Percentiles rank a stretch among this genome's conserved stretches.
These are phyloP conservation scores for Phytophthora pseudosyringae DNA, from an alignment of 352 stramenopile genomes.

Conservation along the genomic window DNA sequence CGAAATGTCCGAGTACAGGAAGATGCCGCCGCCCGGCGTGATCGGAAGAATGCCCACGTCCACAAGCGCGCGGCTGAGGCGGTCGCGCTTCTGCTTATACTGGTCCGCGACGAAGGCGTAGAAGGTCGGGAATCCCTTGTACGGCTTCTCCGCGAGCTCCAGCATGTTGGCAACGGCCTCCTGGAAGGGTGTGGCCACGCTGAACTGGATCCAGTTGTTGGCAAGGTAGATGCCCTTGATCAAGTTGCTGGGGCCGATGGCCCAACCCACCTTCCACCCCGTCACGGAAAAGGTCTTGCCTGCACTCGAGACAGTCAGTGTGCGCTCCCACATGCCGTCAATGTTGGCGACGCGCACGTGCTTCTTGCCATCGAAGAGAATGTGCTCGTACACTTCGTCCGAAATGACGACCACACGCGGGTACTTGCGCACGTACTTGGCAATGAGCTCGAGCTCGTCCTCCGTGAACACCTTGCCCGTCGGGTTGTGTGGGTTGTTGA, in stretches of 20 bases:
- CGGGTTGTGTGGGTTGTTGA: constrained; percentile 99
- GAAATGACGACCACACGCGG: constrained; percentile 94
- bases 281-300: constrained; percentile 95
- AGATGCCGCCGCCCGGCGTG: constrained; percentile 72
- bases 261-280: constrained; percentile 95
- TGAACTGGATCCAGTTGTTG: constrained; percentile 91
- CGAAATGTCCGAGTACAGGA: constrained; percentile 86
- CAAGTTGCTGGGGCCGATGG: constrained; percentile 79
- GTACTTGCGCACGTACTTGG: constrained; percentile 83
- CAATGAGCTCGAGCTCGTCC: constrained; percentile 94
- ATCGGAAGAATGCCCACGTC: constrained; percentile 72
- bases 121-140: constrained; percentile 79
- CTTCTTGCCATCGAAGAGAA: constrained; percentile 86
- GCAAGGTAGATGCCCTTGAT: constrained; percentile 79
- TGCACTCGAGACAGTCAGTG: constrained; percentile 90
- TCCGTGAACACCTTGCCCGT: constrained; percentile 98
- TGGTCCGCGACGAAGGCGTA: constrained; percentile 80
- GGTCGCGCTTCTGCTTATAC: constrained; percentile 81
- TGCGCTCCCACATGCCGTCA: constrained; percentile 87
- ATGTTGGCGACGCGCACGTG: constrained; percentile 79
- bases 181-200: constrained; percentile 86
- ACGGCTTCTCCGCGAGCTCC: constrained; percentile 65
- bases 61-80: constrained; percentile 53
- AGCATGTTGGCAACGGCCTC: constrained; percentile 86
- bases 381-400: constrained; percentile 99